Percentiles rank a stretch among this genome's conserved stretches.
phyloP scores from a whole-genome alignment of 1,139 yeast genomes.

The Entelexis sorbosivorans region DNA sequence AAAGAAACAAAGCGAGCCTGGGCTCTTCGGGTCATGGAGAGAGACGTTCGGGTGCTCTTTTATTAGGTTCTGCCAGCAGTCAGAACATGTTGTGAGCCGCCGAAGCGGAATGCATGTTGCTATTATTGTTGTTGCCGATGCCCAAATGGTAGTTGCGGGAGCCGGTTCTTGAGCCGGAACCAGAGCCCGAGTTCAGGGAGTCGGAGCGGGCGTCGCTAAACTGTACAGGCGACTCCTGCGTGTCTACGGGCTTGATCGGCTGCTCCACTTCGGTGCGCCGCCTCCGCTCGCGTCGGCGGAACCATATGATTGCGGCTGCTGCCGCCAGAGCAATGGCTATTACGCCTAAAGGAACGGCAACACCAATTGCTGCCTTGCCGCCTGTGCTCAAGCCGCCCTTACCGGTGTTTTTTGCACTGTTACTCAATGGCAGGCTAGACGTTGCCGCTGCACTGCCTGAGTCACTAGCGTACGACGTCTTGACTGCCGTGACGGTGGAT shows the following conservation, averaged over 20 bases:
- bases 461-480: conserved; percentile 1
- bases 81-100: conserved; percentile 19
- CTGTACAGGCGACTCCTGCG: neutral
- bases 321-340: conserved; percentile 4
- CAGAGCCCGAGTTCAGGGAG: conserved; percentile 1
- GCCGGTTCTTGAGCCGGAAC: neutral
- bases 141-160: conserved; percentile 2
- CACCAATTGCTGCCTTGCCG: conserved; percentile 19
- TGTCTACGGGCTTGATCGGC: conserved; percentile 3
- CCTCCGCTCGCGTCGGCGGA: conserved; percentile 4
- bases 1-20: neutral
- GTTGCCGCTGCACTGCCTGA: neutral
- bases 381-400: conserved; percentile 14
- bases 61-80: neutral
- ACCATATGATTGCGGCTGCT: conserved; percentile 2
- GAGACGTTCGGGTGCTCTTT: neutral
- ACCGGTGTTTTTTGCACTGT: neutral
- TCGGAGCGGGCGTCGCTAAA: conserved; percentile 2
- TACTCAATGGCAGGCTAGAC: neutral
- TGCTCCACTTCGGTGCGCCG: neutral
- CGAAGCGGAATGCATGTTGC: conserved; percentile 1
- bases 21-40: no score
- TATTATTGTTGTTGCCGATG: neutral
- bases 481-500: conserved; percentile 9
- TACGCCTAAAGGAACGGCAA: conserved; percentile 20